Conservation (phyloP, 1,284 basidiomycete species). For the Termitomyces sp. region DNA sequence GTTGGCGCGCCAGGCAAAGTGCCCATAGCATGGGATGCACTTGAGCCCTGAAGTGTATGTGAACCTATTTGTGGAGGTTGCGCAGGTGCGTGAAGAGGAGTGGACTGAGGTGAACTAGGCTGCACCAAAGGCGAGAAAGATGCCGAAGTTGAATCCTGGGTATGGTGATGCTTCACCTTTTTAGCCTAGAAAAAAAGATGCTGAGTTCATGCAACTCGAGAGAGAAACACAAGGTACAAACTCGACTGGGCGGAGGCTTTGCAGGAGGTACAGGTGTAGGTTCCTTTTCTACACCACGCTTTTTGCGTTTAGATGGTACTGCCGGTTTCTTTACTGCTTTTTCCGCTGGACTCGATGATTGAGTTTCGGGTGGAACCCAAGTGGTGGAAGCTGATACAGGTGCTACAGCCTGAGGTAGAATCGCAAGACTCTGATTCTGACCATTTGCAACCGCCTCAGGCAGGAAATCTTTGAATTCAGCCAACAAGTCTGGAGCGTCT, state of each 20-base stretch:
- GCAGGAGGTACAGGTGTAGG: constrained; percentile 48
- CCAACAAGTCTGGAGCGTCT: constrained; percentile 86
- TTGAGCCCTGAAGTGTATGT: constrained; percentile 23
- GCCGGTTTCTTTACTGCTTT: constrained; percentile 42
- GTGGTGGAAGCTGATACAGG: constrained; percentile 17
- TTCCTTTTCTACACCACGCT: constrained; percentile 58
- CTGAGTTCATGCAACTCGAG: not conserved
- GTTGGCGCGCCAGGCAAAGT: constrained; percentile 48
- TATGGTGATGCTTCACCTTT: constrained; percentile 56
- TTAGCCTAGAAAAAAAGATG: constrained; percentile 39
- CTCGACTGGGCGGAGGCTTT: constrained; percentile 40
- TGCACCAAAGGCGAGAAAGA: constrained; percentile 51
- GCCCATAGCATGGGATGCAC: constrained; percentile 25
- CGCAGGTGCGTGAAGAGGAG: constrained; percentile 20
- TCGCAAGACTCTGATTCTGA: constrained; percentile 33
- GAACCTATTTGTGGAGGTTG: constrained; percentile 27
- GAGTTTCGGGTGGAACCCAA: constrained; percentile 35
- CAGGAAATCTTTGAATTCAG: constrained; percentile 96
- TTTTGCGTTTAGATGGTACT: constrained; percentile 43
- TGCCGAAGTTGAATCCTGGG: constrained; percentile 52
- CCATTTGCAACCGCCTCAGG: constrained; percentile 59
- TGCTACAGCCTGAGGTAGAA: constrained; percentile 35
- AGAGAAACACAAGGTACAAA: constrained; percentile 24
- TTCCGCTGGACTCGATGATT: constrained; percentile 35
- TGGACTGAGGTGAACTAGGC: constrained; percentile 36